phyloP scores from a whole-genome alignment of 305 asterid genomes.

The Lippia alba region DNA sequence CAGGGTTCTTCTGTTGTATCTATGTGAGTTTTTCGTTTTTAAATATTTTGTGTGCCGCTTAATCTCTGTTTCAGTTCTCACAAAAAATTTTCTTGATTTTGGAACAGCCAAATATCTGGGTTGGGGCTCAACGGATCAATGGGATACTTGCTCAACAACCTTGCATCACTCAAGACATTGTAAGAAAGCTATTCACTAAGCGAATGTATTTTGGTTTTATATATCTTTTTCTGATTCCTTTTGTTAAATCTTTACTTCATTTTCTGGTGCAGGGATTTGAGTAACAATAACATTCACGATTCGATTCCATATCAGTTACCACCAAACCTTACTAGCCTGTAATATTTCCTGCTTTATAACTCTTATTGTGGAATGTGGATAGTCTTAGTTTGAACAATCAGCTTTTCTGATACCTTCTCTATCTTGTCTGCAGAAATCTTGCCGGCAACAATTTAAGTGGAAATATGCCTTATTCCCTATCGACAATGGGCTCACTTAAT shows the following conservation, averaged over 20 bases:
- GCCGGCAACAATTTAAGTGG: constrained; percentile 86
- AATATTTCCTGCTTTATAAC: constrained; percentile 41
- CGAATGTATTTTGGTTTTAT: constrained; percentile 8
- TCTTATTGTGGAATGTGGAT: constrained; percentile 25
- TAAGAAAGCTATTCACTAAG: constrained; percentile 45
- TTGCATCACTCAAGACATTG: constrained; percentile 75
- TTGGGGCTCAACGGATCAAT: constrained; percentile 82
- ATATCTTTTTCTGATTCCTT: constrained; percentile 9
- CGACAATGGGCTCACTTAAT: constrained; percentile 59
- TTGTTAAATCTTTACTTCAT: constrained; percentile 17
- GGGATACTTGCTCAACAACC: constrained; percentile 83
- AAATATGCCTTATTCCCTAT: constrained; percentile 75
- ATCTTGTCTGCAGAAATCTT: constrained; percentile 72
- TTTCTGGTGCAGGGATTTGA: constrained; percentile 76
- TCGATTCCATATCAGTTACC: constrained; percentile 88
- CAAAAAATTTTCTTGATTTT: constrained; percentile 38
- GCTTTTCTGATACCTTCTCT: constrained; percentile 28
- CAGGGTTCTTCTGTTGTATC: constrained; percentile 76
- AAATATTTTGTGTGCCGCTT: constrained; percentile 22
- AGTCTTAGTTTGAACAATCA: constrained; percentile 21
- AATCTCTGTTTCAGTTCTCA: constrained; percentile 18
- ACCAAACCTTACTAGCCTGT: constrained; percentile 86
- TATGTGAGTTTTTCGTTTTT: constrained; percentile 57
- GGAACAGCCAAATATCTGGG: constrained; percentile 72
- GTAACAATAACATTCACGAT: constrained; percentile 81